Conservation (phyloP, 2,329 filamentous ascomycete species). For the Graphium sp. region DNA sequence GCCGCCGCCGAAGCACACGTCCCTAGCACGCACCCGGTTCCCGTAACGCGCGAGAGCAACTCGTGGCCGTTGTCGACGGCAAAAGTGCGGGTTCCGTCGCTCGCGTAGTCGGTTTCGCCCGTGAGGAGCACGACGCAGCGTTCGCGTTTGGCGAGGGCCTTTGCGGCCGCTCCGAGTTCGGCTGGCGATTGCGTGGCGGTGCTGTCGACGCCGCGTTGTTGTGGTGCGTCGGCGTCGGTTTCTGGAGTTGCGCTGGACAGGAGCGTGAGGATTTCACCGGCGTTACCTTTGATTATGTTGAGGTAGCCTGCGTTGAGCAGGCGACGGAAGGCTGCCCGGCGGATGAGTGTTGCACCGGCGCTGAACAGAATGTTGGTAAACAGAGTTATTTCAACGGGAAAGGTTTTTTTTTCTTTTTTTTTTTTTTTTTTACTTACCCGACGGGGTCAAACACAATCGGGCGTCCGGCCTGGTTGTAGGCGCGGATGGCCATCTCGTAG, state of each 20-base stretch:
- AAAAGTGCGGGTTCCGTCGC: conserved; percentile 53
- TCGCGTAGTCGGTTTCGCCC: conserved; percentile 59
- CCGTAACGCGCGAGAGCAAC: conserved; percentile 54
- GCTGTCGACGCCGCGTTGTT: conserved; percentile 78
- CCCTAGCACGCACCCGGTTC: conserved; percentile 73
- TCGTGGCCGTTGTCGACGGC: conserved; percentile 63
- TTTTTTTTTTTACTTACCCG: conserved; percentile 49
- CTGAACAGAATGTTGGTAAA: conserved; percentile 13
- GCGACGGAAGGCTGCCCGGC: conserved; percentile 51
- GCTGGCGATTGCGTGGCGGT: conserved; percentile 35
- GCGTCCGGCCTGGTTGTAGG: conserved; percentile 63
- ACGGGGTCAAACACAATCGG: conserved; percentile 82
- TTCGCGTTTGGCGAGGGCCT: conserved; percentile 48
- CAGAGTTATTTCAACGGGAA: too few relatives aligned
- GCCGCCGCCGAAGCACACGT: conserved; percentile 65
- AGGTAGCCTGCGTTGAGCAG: conserved; percentile 64
- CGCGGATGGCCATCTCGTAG: conserved; percentile 56
- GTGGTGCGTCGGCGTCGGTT: conserved; percentile 11
- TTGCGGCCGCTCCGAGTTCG: conserved; percentile 43
- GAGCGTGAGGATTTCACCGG: conserved; percentile 67
- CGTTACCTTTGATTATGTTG: conserved; percentile 86
- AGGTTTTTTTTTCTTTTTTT: too few relatives aligned
- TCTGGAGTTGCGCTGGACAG: conserved; percentile 19
- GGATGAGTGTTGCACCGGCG: conserved; percentile 63
- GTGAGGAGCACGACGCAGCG: conserved; percentile 64